Base-by-base conservation (phyloP, 2,329 filamentous ascomycete genomes). In the Alternaria sp. region DNA sequence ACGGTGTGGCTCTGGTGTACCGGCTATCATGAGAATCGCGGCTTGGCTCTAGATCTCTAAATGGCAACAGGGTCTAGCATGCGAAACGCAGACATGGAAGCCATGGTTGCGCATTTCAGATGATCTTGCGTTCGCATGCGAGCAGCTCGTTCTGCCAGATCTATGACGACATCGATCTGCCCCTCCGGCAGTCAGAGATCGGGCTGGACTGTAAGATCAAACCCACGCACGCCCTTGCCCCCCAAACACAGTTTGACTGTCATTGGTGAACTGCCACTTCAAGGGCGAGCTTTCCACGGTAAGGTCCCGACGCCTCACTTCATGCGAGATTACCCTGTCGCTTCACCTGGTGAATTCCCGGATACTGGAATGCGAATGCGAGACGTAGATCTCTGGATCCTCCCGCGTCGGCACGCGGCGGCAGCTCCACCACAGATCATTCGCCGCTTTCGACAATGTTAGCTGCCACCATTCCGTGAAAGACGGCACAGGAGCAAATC, bases 91-190 rank as follows among this genome's bases (percentile, higher is more conserved):
- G 41, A 26, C 45, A 56, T 50, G 45, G 37, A 60, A 50, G 44
- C 49, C 56, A 41, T 51, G 26, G 50, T 25, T 18, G 21, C 37
- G 18, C 57, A 60, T 51, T 46, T 50, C 44, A 51, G 21, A 43
- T 55, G 41, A 47, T 54, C 55, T 62, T 30, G 44, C 45, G 49
- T 30, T 56, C 33, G 43, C 58, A 55, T 46, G 30, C 41, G 58
- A 54, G 28, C 58, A 41, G 43, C 26, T 60, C 12, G 51, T 41
- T 23, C 14, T 37, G 25, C 37, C 14, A 55, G 51, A 51, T 60
- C 45, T 46, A 63, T 63, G 51, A 60, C 56, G 61, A 55, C 45
- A 60, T 46, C 7, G 45, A 54, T 56, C 28, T 60, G n/a, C 25
- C 37, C 50, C 46, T 43, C 51, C 25, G 4, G 20, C 21, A 15